phyloP scores from a whole-genome alignment of 2,329 filamentous ascomycete genomes.

The Balansia obtecta region DNA sequence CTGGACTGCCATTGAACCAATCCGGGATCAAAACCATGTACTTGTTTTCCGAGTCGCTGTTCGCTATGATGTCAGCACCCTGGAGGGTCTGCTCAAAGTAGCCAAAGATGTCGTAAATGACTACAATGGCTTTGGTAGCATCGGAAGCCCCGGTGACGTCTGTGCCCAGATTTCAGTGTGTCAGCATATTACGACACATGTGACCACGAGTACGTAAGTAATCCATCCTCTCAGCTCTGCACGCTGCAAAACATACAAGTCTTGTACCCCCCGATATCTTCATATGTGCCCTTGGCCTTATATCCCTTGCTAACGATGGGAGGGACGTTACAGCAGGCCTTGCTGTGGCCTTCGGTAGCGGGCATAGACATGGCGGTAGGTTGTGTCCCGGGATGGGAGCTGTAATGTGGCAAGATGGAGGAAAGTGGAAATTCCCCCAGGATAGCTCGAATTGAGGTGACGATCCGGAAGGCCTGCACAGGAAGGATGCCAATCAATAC shows the following conservation, averaged over 20 bases:
- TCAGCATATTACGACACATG: background rate
- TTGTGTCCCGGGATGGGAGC: constrained; percentile 13
- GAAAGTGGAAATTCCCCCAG: background rate
- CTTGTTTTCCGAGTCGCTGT: constrained; percentile 43
- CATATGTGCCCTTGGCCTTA: constrained; percentile 41
- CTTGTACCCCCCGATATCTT: constrained; percentile 42
- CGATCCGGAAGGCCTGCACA: background rate
- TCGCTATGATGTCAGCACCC: constrained; percentile 54
- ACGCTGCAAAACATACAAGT: constrained; percentile 25
- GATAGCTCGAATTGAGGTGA: background rate
- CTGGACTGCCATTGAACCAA: constrained; percentile 69
- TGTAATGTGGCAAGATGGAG: background rate
- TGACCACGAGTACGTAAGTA: too few species aligned
- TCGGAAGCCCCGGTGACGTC: constrained; percentile 36
- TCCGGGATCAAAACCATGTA: constrained; percentile 88
- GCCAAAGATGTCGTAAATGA: constrained; percentile 57
- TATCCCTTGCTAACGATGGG: constrained; percentile 45
- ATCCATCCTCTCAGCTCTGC: background rate
- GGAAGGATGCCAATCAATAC: background rate
- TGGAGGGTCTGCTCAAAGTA: constrained; percentile 59
- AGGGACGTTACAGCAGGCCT: constrained; percentile 46
- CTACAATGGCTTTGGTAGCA: constrained; percentile 45
- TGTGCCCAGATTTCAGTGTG: constrained; percentile 4
- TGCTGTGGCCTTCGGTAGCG: constrained; percentile 39
- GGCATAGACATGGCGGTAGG: constrained; percentile 34